Evolutionary conservation across 805 yeast species (phyloP), one percentile per base, ranked within the genome.

Genomic region (Metschnikowia continentalis): DNA sequence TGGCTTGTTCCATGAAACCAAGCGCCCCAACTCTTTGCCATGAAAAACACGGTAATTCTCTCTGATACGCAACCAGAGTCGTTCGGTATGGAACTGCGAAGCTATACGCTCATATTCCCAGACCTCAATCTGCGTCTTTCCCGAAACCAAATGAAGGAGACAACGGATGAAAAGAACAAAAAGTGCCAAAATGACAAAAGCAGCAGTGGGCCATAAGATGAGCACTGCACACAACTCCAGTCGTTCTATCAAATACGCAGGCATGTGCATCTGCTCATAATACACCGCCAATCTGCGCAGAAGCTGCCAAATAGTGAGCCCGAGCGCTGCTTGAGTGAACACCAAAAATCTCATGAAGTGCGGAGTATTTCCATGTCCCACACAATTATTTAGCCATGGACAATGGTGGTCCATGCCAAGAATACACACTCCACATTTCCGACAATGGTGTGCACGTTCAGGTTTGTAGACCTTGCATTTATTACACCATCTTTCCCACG

Each of bases 351-450:
- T 72, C 54, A 87, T 60, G 63, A 91, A 91, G 64, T 88, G 91
- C 0, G 96, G 89, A 65, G 81, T 74, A 62, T 91, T 91, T 0
- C 67, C 65, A 62, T 81, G 82, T 0, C 97, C 97, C 19, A 91
- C 92, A 63, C 97, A 91, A 63, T 88, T 91, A 66, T 81, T 79
- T 0, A 96, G 89, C 97, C 97, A 91, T 0, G 97, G 96, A 35
- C 86, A 75, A 69, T 90, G 97, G 64, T 90, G 97, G 65, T 90
- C 97, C 97, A 90, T 91, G 62, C 81, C 79, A 51, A 90, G 65
- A n/a, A 90, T 84, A 66, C 97, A 90, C 38, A 54, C 59, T n/a
- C 79, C 74, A 62, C 95, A 89, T 0, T 81, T 77, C 59, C 85
- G 85, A 65, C 97, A 90, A 69, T 90, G 97, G 63, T 90, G 97